These are phyloP conservation scores for Spathaspora sp. DNA, from an alignment of 805 yeast species.

Conservation along the genomic window DNA sequence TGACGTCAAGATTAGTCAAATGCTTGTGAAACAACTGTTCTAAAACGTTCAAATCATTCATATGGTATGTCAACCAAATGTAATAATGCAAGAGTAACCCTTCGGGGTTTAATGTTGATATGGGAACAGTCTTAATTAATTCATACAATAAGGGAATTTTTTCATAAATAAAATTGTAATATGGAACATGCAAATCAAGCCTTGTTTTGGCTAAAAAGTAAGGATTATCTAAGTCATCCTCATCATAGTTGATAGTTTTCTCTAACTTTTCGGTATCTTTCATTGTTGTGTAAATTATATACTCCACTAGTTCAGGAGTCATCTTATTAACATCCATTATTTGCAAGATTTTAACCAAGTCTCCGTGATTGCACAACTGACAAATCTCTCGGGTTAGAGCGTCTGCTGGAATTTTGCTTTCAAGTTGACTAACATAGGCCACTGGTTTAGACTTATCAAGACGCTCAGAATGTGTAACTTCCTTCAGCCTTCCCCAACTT, in stretches of 20 bases:
- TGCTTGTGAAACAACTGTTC: not conserved
- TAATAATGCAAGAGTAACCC: constrained; percentile 17
- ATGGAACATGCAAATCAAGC: constrained; percentile 7
- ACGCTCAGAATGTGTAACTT: not conserved
- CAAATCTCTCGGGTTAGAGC: not conserved
- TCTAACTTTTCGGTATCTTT: not conserved
- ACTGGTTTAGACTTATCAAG: not conserved
- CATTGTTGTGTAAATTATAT: constrained; percentile 8
- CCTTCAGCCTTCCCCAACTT: not conserved
- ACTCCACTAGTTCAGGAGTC: constrained; percentile 1
- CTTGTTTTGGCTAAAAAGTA: constrained; percentile 3
- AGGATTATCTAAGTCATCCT: constrained; percentile 9
- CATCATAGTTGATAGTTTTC: not conserved
- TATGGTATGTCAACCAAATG: constrained; percentile 35
- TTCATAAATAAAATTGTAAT: constrained; percentile 11
- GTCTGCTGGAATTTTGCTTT: not conserved
- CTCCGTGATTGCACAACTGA: not conserved
- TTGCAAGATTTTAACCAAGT: not conserved
- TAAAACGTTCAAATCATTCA: constrained; percentile 22
- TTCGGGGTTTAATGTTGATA: not conserved
- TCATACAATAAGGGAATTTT: constrained; percentile 20
- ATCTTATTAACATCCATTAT: not conserved
- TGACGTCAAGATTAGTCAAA: constrained; percentile 13
- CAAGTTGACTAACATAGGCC: not conserved
- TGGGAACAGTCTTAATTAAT: constrained; percentile 8